Evolutionary conservation across 139 green algal species (phyloP).

Genomic region (Haematococcus lacustris): DNA sequence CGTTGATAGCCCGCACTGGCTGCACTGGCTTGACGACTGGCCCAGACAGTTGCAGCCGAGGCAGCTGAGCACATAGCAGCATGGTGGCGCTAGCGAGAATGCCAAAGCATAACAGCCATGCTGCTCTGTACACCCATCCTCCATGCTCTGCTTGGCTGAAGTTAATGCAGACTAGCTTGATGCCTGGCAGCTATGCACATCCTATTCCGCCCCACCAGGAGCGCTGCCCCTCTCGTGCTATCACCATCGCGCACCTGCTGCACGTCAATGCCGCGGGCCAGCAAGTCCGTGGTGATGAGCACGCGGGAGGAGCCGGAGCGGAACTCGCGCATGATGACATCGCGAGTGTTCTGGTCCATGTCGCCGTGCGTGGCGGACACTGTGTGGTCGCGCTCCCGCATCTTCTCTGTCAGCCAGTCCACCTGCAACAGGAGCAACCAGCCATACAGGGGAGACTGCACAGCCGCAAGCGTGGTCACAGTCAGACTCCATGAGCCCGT

Average conservation of each 20-base stretch:
- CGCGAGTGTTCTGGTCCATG: conserved; percentile 99
- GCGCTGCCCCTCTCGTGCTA: background rate
- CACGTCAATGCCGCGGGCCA: conserved; percentile 98
- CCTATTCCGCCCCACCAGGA: background rate
- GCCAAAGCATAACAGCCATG: background rate
- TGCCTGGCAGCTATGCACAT: background rate
- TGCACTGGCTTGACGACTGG: no score
- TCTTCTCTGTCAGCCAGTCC: conserved; percentile 99
- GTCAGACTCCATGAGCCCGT: no score
- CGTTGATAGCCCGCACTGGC: no score
- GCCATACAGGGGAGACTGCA: background rate
- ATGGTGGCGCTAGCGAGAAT: background rate
- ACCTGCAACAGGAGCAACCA: conserved; percentile 47
- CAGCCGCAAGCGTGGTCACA: no score
- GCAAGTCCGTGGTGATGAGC: conserved; percentile 99
- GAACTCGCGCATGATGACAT: conserved; percentile 99
- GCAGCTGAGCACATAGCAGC: background rate
- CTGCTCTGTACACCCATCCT: background rate
- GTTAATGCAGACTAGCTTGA: background rate
- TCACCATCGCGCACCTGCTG: conserved; percentile 69
- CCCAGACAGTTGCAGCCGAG: background rate
- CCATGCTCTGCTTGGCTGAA: background rate
- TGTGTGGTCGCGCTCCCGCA: conserved; percentile 96
- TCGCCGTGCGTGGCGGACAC: conserved; percentile 98
- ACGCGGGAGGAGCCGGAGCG: conserved; percentile 95